Conservation (phyloP, 495 filamentous ascomycete species). For the Penicillium cinerascens region DNA sequence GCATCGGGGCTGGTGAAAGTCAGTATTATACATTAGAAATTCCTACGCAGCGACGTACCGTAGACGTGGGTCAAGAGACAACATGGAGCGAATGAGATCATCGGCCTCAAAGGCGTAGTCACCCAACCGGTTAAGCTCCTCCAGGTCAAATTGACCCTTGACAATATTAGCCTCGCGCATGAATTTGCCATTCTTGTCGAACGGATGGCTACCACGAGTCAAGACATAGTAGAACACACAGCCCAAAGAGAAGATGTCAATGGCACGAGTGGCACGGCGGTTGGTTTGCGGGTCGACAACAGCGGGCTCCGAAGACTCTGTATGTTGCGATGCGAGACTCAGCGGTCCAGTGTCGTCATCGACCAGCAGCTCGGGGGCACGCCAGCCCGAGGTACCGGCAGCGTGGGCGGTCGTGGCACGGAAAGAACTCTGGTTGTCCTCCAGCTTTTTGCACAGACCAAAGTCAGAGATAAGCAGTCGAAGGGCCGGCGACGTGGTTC, state of each 20-base stretch:
- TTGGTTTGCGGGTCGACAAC: conserved; percentile 62
- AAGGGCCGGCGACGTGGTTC: conserved; percentile 28
- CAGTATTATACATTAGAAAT: no score
- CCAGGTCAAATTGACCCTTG: conserved; percentile 73
- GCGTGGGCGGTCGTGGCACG: conserved; percentile 91
- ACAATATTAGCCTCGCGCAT: conserved; percentile 97
- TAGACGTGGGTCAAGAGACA: conserved; percentile 64
- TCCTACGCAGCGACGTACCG: no score
- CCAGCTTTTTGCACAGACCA: conserved; percentile 96
- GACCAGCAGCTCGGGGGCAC: conserved; percentile 86
- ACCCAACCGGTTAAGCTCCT: conserved; percentile 65
- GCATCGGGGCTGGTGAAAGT: no score
- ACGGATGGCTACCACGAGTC: conserved; percentile 87
- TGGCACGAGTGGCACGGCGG: conserved; percentile 85
- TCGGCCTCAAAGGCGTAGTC: conserved; percentile 82
- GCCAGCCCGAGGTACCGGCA: conserved; percentile 92
- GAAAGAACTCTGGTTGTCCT: conserved; percentile 91
- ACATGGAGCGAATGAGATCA: conserved; percentile 81
- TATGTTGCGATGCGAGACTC: conserved; percentile 40
- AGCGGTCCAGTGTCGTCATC: conserved; percentile 59
- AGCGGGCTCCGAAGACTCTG: conserved; percentile 54
- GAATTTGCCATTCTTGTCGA: conserved; percentile 86
- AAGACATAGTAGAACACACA: conserved; percentile 97
- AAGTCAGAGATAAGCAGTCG: conserved; percentile 95
- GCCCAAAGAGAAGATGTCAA: conserved; percentile 94